Evolutionary conservation across 352 stramenopile species (phyloP), one percentile per base, ranked within the genome.

Genomic region (Pythium phragmiticola): DNA sequence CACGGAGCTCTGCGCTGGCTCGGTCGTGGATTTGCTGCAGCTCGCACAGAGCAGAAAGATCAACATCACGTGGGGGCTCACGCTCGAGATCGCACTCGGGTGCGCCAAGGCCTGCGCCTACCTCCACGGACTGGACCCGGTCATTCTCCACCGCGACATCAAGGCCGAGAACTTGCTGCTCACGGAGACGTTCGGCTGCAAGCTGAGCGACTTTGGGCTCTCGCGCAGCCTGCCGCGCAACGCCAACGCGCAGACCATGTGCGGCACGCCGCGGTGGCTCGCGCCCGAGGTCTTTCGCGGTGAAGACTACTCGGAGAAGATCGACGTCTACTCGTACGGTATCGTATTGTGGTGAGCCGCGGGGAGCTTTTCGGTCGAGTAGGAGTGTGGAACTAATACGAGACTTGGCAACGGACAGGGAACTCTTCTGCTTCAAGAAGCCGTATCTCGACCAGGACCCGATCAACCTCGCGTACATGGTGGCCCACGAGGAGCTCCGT

Each of bases 341-440:
- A 90, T 94, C 52, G 85, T 94, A 33, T 69, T 94, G 49, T 92
- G 84, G 84, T 90, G 64, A 13, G 56, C 2, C 14, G 16, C 13
- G 9, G 13, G 39, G n/a, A 52, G 39, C 4, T 7, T 36, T 46
- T 28, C 7, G 2, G 26, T 19, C 9, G 46, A 36, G 12, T 28
- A 3, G 8, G 43, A 19, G 28, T 9, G 13, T 9, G 6, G 39
- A 14, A 50, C 45, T 50, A 7, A 50, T n/a, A 41, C 55, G 21
- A 23, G 55, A 3, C 37, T 54, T 51, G 46, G 43, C 6, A 21
- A 45, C 11, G 34, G 34, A 39, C 34, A 90, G 82, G 82, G 80
- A 91, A 51, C 73, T 91, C 13, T 91, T 91, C 37, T 91, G 82
- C 71, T 91, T 91, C 66, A 88, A 89, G 72, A 91, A 91, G 57